phyloP scores from a whole-genome alignment of 1,139 yeast genomes.

The Yamadazyma membranifaciens region DNA sequence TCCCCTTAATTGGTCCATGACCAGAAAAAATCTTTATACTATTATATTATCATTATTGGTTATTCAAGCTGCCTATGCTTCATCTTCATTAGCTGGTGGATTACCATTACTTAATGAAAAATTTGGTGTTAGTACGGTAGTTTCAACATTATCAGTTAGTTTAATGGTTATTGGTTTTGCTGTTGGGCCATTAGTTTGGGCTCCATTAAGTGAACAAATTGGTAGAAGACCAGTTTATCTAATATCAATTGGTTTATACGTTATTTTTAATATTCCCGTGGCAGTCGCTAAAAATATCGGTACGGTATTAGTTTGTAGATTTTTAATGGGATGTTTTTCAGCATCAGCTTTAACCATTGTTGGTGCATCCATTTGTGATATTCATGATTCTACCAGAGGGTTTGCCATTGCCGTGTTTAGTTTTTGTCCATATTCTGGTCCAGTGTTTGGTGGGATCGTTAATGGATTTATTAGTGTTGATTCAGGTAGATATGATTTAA shows the following conservation, averaged over 20 bases:
- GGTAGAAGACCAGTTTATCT: conserved; percentile 87
- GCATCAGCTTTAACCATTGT: conserved; percentile 83
- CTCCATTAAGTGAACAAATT: conserved; percentile 81
- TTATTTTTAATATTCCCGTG: conserved; percentile 82
- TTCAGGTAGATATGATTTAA: conserved; percentile 63
- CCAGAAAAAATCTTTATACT: conserved; percentile 66
- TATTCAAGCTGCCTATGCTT: conserved; percentile 86
- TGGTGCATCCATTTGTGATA: conserved; percentile 89
- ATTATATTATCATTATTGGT: conserved; percentile 64
- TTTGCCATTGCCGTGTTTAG: conserved; percentile 88
- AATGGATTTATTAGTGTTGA: conserved; percentile 81
- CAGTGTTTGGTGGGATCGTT: conserved; percentile 86
- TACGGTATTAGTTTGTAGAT: conserved; percentile 74
- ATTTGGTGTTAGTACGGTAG: conserved; percentile 71
- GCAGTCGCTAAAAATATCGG: conserved; percentile 85
- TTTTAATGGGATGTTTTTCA: conserved; percentile 83
- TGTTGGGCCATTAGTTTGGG: conserved; percentile 87
- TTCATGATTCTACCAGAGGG: conserved; percentile 79
- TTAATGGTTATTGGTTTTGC: conserved; percentile 88
- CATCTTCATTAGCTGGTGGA: conserved; percentile 88
- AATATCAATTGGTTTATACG: conserved; percentile 70
- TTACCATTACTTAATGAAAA: conserved; percentile 60
- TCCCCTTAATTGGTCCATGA: conserved; percentile 77
- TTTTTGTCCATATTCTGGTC: conserved; percentile 91
- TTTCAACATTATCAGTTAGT: conserved; percentile 75